These are phyloP conservation scores for Xylaria nigripes DNA, from an alignment of 495 filamentous ascomycete species.

Conservation along the genomic window DNA sequence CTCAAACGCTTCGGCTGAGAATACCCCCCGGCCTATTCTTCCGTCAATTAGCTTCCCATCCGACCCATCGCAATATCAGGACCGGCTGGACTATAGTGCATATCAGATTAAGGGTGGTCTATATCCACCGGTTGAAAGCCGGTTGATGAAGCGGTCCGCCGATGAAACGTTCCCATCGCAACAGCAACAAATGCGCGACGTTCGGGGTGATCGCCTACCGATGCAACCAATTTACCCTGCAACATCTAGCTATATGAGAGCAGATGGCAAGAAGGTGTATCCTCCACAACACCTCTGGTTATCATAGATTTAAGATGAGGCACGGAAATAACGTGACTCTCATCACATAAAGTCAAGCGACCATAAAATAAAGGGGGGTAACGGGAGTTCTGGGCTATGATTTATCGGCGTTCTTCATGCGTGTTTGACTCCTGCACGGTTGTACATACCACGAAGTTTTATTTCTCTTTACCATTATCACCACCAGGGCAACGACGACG, in stretches of 20 bases:
- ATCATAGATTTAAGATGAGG: neutral
- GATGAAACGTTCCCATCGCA: constrained; percentile 19
- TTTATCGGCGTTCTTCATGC: neutral
- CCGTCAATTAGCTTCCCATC: constrained; percentile 5
- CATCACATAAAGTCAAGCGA: neutral
- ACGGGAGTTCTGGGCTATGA: neutral
- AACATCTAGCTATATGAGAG: constrained; percentile 18
- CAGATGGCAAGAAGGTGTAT: constrained; percentile 17
- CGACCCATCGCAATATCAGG: neutral
- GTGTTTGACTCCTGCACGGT: neutral
- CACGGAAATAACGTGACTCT: neutral
- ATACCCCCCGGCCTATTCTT: constrained; percentile 4
- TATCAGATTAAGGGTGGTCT: constrained; percentile 5
- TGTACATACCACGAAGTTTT: too few relatives aligned
- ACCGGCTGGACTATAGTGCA: neutral
- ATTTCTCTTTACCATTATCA: too few relatives aligned
- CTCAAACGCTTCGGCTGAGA: constrained; percentile 7
- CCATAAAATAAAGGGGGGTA: neutral
- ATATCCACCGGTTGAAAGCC: constrained; percentile 20
- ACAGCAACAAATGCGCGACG: constrained; percentile 20
- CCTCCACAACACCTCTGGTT: constrained; percentile 13
- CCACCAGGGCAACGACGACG: neutral
- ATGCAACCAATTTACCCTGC: constrained; percentile 13
- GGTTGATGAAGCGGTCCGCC: constrained; percentile 21
- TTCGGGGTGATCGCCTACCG: constrained; percentile 20